Base-by-base conservation (phyloP, 2,329 filamentous ascomycete species). In the Fusarium sterilihyphosum region DNA sequence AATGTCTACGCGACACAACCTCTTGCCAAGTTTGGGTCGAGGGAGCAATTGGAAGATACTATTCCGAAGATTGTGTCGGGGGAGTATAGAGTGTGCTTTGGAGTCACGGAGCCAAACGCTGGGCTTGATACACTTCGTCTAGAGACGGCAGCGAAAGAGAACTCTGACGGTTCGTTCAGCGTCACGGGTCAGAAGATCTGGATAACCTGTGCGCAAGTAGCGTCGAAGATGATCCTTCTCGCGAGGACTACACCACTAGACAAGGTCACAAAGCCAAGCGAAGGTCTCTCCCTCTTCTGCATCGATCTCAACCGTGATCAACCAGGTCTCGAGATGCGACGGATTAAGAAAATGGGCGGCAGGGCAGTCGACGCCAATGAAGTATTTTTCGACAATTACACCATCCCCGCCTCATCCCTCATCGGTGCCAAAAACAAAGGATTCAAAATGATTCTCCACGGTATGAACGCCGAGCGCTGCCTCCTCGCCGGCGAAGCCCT, bases 191-290 rank as follows among this genome's bases (percentile, higher is more conserved):
- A 96, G 80, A 97, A 97, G 84, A 95, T 96, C 62, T 97, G 94
- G 94, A 97, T 96, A 62, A 94, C 93, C 0, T 95, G 91, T 61
- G 94, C 94, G 0, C 93, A 97, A 80, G 92, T 96, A 2, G 94
- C 94, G 0, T 87, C 88, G 8, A 94, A 94, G 78, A 97, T 97
- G 94, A 91, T 97, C 8, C 86, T 97, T 0, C 87, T 97, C 1
- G 93, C 93, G 1, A 89, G 94, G 3, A 97, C 94, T 0, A 94
- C 91, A 0, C 88, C 92, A 0, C 75, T 92, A 0, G 91, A 94
- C 58, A 86, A 93, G 67, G 90, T 91, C 0, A 84, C 85, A 67
- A 94, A 92, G 78, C 89, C 92, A 0, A 93, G 89, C n/a, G 90
- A 95, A 80, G 93, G 92, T 0, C 85, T 97, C 0, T 94, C 92